phyloP scores from a whole-genome alignment of 2,329 filamentous ascomycete species.

The Fusarium nelsonii region DNA sequence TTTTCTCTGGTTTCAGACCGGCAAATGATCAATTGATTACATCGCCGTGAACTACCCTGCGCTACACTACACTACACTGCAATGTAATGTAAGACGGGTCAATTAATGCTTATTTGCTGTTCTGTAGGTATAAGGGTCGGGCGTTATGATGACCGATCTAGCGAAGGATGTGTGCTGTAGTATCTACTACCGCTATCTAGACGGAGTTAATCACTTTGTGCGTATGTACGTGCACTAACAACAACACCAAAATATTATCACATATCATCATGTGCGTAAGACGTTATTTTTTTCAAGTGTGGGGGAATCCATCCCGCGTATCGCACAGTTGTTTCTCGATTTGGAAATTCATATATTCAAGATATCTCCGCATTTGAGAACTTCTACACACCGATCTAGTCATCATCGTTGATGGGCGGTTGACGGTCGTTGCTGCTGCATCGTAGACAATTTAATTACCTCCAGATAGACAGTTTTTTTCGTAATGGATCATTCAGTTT shows the following conservation, averaged over 20 bases:
- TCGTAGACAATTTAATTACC: conserved; percentile 12
- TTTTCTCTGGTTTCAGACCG: conserved; percentile 8
- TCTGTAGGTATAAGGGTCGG: neutral
- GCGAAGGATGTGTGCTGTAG: neutral
- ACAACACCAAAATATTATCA: conserved; percentile 10
- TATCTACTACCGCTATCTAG: neutral
- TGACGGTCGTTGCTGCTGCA: conserved; percentile 10
- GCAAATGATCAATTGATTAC: neutral
- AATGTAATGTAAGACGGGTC: conserved; percentile 25
- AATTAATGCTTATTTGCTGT: conserved; percentile 27
- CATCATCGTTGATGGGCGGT: conserved; percentile 11
- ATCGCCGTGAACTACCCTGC: neutral
- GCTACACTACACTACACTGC: neutral
- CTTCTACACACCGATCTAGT: conserved; percentile 12
- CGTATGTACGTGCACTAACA: neutral
- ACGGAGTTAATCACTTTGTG: conserved; percentile 17
- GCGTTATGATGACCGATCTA: conserved; percentile 11
- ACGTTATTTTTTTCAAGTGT: conserved; percentile 12
- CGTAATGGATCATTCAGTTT: conserved; percentile 9
- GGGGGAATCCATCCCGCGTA: conserved; percentile 2
- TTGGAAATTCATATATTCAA: neutral
- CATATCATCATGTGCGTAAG: conserved; percentile 28
- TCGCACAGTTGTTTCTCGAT: conserved; percentile 5
- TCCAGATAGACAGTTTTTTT: neutral
- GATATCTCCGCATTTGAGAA: neutral